Percentiles rank a stretch among this genome's conserved stretches.
These are phyloP conservation scores for Plasmodium relictum DNA, from an alignment of 169 alveolate genomes.

Conservation along the genomic window DNA sequence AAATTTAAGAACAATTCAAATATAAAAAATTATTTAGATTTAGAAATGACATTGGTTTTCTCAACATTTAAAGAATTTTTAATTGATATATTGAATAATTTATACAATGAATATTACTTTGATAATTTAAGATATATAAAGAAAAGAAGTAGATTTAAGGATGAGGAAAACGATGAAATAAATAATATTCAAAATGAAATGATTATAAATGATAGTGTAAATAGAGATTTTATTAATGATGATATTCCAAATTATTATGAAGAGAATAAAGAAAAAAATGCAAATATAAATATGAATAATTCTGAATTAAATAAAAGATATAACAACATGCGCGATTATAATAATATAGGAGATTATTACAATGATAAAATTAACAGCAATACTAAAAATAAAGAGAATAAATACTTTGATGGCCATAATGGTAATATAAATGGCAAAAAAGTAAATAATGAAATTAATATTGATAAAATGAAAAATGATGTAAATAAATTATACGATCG, in stretches of 20 bases:
- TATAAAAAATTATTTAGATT: background rate
- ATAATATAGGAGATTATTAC: background rate
- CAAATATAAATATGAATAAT: background rate
- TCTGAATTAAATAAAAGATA: background rate
- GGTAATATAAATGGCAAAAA: background rate
- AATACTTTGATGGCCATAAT: background rate
- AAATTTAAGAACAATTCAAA: background rate
- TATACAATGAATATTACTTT: slow-evolving; percentile 21
- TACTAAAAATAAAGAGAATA: background rate
- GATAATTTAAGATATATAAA: background rate
- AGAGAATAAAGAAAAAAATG: background rate
- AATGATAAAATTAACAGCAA: background rate
- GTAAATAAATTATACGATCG: too few relatives aligned
- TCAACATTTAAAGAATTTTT: slow-evolving; percentile 21
- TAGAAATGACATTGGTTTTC: slow-evolving; percentile 29
- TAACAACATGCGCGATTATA: background rate
- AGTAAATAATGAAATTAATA: too few relatives aligned
- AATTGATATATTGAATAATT: slow-evolving; percentile 21
- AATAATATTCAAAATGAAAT: background rate
- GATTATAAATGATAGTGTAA: background rate
- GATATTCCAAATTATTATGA: background rate
- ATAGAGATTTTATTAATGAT: background rate
- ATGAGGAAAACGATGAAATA: background rate
- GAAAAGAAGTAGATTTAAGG: background rate
- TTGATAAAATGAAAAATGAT: too few relatives aligned